Base-by-base conservation (phyloP, 352 stramenopile genomes). In the Pythium chondricola region DNA sequence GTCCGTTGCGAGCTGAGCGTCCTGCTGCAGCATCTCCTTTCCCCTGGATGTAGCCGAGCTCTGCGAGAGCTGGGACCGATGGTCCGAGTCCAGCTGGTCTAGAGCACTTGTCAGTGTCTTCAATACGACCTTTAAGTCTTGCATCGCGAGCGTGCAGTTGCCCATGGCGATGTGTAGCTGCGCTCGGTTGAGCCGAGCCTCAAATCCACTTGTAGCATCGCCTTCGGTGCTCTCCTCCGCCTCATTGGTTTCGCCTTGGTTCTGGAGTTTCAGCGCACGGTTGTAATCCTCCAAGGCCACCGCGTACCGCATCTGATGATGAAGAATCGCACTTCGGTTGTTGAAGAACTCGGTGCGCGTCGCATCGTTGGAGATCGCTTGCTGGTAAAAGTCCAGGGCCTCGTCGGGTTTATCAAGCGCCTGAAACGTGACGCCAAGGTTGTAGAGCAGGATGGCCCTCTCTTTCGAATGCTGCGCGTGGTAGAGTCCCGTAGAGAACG, bases 271-370 rank as follows among this genome's bases (percentile, higher is more conserved):
- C 4, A 85, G 41, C 1, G 71, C 73, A 4, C 58, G 58, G 20
- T 71, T 79, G 48, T 83, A 83, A 38, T 85, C 74, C 41, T 74
- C 65, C 2, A 85, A 43, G 2, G 74, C 74, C 24, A 73, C 59
- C 0, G 61, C 56, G 40, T 73, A 79, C 45, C 69, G 67, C 50
- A 78, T 63, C 42, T 85, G 74, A 20, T 74, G 51, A 30, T 83
- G 74, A 2, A 77, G 50, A 11, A 79, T 79, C 4, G 66, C 61
- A 25, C 68, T 79, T 29, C 74, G 49, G 29, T 85, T 85, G 50
- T 79, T 77, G 47, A 75, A 77, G 36, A 83, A 77, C 55, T 74
- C 62, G 8, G 59, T 63, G 6, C 71, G 52, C 1, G 63, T 61
- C 6, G 45, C 44, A 31, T 81, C 67, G 1, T 78, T 31, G 5